Conservation (phyloP, 2,329 filamentous ascomycete species). For the Bipolaris oryzae region DNA sequence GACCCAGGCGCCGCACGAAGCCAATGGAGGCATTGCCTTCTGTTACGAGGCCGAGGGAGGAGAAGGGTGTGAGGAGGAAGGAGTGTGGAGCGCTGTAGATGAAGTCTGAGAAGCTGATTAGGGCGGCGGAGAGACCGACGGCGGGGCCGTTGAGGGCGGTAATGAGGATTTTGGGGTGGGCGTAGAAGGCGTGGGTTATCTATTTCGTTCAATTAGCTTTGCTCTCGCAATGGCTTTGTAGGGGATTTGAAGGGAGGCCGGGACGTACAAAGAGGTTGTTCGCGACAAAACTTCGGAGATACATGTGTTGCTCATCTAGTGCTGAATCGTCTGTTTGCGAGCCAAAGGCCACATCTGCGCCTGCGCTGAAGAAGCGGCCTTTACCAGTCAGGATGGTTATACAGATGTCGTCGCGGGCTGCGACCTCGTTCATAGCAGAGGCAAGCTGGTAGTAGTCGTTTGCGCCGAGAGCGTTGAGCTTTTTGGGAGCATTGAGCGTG, state of each 20-base stretch:
- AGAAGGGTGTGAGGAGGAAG: conserved; percentile 91
- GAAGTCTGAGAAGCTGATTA: conserved; percentile 87
- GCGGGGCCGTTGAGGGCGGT: conserved; percentile 90
- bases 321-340: conserved; percentile 45
- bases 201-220: conserved; percentile 51
- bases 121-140: conserved; percentile 83
- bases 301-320: conserved; percentile 58
- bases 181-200: conserved; percentile 87
- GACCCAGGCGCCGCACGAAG: conserved; percentile 79
- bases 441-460: conserved; percentile 79
- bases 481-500: conserved; percentile 82
- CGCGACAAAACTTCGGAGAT: conserved; percentile 74
- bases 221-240: too few species aligned
- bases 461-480: conserved; percentile 81
- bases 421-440: conserved; percentile 75
- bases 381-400: conserved; percentile 85
- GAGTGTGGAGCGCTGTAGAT: conserved; percentile 80
- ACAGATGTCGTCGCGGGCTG: conserved; percentile 76
- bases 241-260: not conserved
- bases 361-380: conserved; percentile 87
- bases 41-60: conserved; percentile 84
- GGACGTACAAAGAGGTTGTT: conserved; percentile 68
- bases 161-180: conserved; percentile 91
- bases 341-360: conserved; percentile 74
- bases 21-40: conserved; percentile 83